These are phyloP conservation scores for Tilletia walkeri DNA, from an alignment of 1,284 basidiomycete genomes.

Conservation along the genomic window DNA sequence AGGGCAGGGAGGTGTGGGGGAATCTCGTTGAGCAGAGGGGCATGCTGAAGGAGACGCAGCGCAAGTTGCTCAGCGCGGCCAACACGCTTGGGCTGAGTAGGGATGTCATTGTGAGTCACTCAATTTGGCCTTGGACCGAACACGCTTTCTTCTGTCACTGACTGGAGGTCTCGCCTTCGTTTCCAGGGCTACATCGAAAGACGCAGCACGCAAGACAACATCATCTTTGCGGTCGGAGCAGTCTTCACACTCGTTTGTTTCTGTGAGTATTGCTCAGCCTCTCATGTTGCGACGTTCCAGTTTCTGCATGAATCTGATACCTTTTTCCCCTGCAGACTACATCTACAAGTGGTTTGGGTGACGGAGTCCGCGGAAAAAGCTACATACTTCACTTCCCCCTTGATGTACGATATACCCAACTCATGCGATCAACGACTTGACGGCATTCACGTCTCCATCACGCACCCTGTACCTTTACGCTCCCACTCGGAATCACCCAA, in stretches of 20 bases:
- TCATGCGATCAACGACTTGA: too few species aligned
- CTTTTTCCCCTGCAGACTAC: conserved; percentile 29
- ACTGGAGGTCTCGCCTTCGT: conserved; percentile 32
- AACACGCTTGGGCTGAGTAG: conserved; percentile 52
- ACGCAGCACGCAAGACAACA: conserved; percentile 52
- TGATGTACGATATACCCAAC: too few species aligned
- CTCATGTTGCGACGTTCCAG: background rate
- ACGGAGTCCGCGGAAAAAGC: background rate
- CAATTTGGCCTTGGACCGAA: conserved; percentile 16
- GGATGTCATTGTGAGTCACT: conserved; percentile 41
- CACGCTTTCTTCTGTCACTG: conserved; percentile 34
- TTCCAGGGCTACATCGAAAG: conserved; percentile 49
- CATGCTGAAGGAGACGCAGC: conserved; percentile 51
- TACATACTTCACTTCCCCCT: too few species aligned
- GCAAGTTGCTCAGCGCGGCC: conserved; percentile 46
- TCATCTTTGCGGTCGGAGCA: conserved; percentile 50
- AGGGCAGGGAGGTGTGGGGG: conserved; percentile 51
- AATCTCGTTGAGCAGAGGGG: conserved; percentile 53
- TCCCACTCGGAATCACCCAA: too few species aligned
- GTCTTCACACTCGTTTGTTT: conserved; percentile 51
- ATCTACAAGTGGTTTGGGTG: conserved; percentile 51
- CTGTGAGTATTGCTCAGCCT: conserved; percentile 28
- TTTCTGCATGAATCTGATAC: background rate
- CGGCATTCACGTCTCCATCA: too few species aligned
- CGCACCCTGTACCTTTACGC: too few species aligned